phyloP scores from a whole-genome alignment of 2,329 filamentous ascomycete genomes.

The Colletotrichum sansevieriae region DNA sequence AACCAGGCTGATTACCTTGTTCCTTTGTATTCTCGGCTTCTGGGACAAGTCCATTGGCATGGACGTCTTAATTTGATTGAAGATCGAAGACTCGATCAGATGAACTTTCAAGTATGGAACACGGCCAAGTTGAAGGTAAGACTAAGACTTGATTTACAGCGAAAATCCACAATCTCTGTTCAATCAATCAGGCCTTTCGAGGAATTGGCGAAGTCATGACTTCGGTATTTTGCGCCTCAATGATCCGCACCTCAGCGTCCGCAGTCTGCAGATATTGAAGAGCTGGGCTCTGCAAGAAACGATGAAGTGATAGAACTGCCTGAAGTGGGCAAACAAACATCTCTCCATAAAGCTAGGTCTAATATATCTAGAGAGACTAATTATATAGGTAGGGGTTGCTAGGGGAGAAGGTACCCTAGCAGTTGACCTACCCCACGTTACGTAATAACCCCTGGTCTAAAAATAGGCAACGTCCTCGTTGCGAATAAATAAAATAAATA shows the following conservation, averaged over 20 bases:
- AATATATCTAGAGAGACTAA: too few species aligned
- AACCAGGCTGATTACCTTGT: neutral
- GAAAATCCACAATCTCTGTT: neutral
- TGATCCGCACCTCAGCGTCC: constrained; percentile 11
- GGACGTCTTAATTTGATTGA: neutral
- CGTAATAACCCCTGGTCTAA: too few species aligned
- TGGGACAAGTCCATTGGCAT: too few species aligned
- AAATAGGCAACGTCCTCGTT: too few species aligned
- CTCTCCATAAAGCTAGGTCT: too few species aligned
- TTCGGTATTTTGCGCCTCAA: constrained; percentile 26
- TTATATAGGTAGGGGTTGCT: too few species aligned
- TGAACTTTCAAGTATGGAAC: neutral
- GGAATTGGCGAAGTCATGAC: neutral
- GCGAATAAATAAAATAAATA: too few species aligned
- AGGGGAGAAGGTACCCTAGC: too few species aligned
- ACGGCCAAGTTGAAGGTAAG: neutral
- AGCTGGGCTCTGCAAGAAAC: too few species aligned
- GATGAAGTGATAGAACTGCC: too few species aligned
- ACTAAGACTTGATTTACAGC: neutral
- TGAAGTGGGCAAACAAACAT: too few species aligned
- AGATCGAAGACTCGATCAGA: neutral
- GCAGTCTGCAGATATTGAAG: constrained; percentile 45
- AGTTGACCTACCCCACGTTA: too few species aligned
- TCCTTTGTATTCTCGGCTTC: neutral
- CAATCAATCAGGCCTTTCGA: neutral